Conservation (phyloP, 108 stramenopile species). For the Cyclostephanos tholiformis region DNA sequence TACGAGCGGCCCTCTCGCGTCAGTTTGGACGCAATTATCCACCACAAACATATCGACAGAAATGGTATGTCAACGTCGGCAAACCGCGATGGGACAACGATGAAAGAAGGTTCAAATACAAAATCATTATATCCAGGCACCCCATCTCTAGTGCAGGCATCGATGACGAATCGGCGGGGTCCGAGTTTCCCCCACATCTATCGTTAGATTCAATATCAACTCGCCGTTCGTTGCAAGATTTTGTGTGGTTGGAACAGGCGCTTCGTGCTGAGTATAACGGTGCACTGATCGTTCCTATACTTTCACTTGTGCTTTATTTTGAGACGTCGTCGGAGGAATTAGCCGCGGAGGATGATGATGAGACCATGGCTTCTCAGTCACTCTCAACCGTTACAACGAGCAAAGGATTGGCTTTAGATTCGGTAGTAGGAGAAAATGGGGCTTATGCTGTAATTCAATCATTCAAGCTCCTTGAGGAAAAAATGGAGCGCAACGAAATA, state of each 20-base stretch:
- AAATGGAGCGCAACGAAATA: constrained; percentile 44
- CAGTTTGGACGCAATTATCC: constrained; percentile 38
- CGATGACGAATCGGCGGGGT: background rate
- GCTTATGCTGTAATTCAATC: constrained; percentile 30
- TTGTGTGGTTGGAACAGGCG: constrained; percentile 79
- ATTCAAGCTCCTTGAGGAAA: constrained; percentile 33
- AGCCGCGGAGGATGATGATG: background rate
- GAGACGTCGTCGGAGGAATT: constrained; percentile 2
- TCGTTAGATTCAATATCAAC: constrained; percentile 57
- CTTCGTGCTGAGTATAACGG: constrained; percentile 76
- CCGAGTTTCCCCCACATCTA: background rate
- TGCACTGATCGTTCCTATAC: constrained; percentile 60
- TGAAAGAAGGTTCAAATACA: constrained; percentile 39
- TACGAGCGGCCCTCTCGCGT: constrained; percentile 41
- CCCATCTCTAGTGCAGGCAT: background rate
- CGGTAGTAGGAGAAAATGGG: constrained; percentile 27
- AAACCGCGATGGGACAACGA: constrained; percentile 40
- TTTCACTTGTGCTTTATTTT: constrained; percentile 59
- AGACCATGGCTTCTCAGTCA: constrained; percentile 10
- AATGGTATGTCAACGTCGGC: constrained; percentile 29
- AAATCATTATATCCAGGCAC: constrained; percentile 30
- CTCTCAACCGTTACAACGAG: background rate
- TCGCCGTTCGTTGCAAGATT: constrained; percentile 68
- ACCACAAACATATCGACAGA: constrained; percentile 21
- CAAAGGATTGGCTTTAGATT: constrained; percentile 21